Evolutionary conservation across 1,284 basidiomycete species (phyloP).

Genomic region (Austroboletus niveus): DNA sequence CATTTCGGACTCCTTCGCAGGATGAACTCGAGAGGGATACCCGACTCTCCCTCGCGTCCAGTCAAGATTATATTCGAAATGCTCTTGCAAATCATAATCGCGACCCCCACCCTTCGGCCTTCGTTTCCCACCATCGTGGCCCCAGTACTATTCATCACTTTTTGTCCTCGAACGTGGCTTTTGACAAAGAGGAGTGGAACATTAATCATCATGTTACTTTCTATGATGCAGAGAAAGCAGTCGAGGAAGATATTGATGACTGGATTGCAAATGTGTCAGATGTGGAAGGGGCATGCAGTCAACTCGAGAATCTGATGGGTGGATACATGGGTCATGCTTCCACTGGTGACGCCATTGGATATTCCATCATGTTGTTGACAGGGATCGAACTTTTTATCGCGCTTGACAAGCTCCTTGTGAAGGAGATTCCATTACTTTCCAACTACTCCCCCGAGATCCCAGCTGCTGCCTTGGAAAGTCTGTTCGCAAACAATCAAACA

Average conservation of each 20-base stretch:
- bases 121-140: background rate
- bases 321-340: background rate
- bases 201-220: constrained; percentile 15
- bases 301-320: background rate
- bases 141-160: constrained; percentile 11
- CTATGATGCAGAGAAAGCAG: background rate
- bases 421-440: background rate
- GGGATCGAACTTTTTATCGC: background rate
- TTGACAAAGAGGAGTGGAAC: background rate
- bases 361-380: background rate
- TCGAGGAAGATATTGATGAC: background rate
- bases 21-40: background rate
- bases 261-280: background rate
- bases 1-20: too few species aligned
- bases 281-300: background rate
- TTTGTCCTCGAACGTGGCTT: constrained; percentile 3
- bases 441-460: background rate
- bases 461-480: background rate
- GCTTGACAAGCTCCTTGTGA: background rate
- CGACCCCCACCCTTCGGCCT: background rate
- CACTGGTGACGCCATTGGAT: background rate
- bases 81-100: background rate
- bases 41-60: too few species aligned
- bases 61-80: background rate
- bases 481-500: background rate